Evolutionary conservation across 2,329 filamentous ascomycete species (phyloP).

Genomic region (Verruconis gallopava): DNA sequence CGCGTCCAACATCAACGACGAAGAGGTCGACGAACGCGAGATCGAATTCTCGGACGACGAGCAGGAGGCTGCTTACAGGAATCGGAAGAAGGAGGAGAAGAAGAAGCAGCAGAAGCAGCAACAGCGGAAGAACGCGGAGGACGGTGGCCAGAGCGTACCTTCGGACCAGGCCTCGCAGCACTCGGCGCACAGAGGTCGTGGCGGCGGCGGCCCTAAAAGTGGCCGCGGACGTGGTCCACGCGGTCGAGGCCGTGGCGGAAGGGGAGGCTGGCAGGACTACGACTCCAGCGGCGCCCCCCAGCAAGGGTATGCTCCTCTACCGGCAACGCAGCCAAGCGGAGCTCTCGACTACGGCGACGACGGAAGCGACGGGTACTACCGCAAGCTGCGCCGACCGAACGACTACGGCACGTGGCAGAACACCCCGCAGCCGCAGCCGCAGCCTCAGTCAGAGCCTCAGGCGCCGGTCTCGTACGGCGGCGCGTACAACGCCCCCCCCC

Average conservation of each 20-base stretch:
- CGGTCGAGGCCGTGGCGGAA: not conserved
- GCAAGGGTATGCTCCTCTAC: too few relatives aligned
- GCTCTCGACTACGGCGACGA: not conserved
- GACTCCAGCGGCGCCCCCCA: too few relatives aligned
- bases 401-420: not conserved
- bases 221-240: not conserved
- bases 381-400: not conserved
- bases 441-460: too few relatives aligned
- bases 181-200: not conserved
- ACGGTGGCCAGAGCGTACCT: too few relatives aligned
- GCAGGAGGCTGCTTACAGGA: conserved; percentile 69
- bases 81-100: conserved; percentile 45
- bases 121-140: too few relatives aligned
- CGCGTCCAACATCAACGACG: conserved; percentile 82
- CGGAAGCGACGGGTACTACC: not conserved
- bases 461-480: too few relatives aligned
- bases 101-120: too few relatives aligned
- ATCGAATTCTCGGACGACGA: conserved; percentile 96
- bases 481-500: too few relatives aligned
- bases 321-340: too few relatives aligned
- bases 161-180: too few relatives aligned
- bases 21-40: conserved; percentile 79
- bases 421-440: too few relatives aligned
- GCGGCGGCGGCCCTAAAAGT: not conserved
- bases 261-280: not conserved